These are phyloP conservation scores for Ustilago nuda DNA, from an alignment of 1,284 basidiomycete species.

Conservation along the genomic window DNA sequence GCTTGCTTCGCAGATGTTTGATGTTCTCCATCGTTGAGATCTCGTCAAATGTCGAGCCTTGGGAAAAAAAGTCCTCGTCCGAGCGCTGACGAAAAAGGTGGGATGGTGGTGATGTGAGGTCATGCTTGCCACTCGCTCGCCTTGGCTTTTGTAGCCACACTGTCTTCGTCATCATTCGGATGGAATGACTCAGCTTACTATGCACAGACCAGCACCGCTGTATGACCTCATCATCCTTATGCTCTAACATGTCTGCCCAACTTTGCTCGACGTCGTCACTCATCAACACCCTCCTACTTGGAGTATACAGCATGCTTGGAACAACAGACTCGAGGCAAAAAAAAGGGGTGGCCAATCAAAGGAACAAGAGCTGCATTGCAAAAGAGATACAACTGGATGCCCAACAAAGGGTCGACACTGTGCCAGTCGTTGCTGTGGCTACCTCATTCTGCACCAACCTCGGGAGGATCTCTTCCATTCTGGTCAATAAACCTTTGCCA, in stretches of 20 bases:
- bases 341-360: too few relatives aligned
- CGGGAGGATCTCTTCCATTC: constrained; percentile 40
- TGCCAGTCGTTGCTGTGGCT: background rate
- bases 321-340: background rate
- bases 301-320: background rate
- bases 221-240: too few relatives aligned
- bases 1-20: background rate
- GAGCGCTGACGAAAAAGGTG: too few relatives aligned
- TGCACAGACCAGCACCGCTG: constrained; percentile 7
- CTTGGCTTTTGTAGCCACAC: background rate
- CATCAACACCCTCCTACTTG: background rate
- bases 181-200: constrained; percentile 7
- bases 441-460: constrained; percentile 1
- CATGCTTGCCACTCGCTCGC: background rate
- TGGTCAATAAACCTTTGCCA: constrained; percentile 70
- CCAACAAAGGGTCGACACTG: background rate
- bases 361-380: background rate
- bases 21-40: constrained; percentile 12
- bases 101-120: background rate
- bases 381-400: background rate
- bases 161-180: background rate
- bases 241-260: too few relatives aligned
- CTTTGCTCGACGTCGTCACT: too few relatives aligned
- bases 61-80: background rate
- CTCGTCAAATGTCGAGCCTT: background rate